Conservation (phyloP, 2,329 filamentous ascomycete genomes). For the Amesomyces nigricolor region DNA sequence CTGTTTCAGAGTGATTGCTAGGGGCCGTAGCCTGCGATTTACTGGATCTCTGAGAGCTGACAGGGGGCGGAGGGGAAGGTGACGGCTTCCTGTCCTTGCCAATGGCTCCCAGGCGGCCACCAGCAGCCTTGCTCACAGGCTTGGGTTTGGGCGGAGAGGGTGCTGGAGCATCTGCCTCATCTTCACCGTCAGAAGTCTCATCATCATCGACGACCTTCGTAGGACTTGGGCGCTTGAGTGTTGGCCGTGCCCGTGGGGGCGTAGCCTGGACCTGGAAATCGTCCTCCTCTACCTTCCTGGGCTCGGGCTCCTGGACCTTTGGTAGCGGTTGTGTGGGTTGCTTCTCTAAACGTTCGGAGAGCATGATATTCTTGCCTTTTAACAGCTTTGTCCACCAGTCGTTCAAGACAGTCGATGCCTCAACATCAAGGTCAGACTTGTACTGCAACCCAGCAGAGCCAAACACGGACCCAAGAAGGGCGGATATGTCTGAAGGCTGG, state of each 20-base stretch:
- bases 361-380: constrained; percentile 26
- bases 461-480: constrained; percentile 41
- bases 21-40: background rate
- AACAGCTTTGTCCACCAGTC: constrained; percentile 46
- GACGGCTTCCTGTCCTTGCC: constrained; percentile 32
- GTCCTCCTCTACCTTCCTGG: constrained; percentile 34
- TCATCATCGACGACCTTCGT: constrained; percentile 16
- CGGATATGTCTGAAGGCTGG: constrained; percentile 29
- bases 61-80: constrained; percentile 23
- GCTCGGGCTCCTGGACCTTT: constrained; percentile 18
- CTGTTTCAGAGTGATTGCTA: constrained; percentile 36
- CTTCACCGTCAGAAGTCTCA: constrained; percentile 33
- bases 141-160: constrained; percentile 1
- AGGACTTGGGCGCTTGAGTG: constrained; percentile 23
- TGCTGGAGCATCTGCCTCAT: constrained; percentile 21
- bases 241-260: constrained; percentile 34
- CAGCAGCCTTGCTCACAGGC: background rate
- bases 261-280: constrained; percentile 49
- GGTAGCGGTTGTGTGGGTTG: constrained; percentile 17
- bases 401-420: constrained; percentile 35
- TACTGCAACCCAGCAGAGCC: constrained; percentile 31
- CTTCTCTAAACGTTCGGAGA: constrained; percentile 21
- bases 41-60: constrained; percentile 21
- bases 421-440: constrained; percentile 28
- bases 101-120: constrained; percentile 33